Percentiles rank a stretch among this genome's conserved stretches.
Conservation (phyloP, 345 rosid species). For the Aquilaria sinensis region DNA sequence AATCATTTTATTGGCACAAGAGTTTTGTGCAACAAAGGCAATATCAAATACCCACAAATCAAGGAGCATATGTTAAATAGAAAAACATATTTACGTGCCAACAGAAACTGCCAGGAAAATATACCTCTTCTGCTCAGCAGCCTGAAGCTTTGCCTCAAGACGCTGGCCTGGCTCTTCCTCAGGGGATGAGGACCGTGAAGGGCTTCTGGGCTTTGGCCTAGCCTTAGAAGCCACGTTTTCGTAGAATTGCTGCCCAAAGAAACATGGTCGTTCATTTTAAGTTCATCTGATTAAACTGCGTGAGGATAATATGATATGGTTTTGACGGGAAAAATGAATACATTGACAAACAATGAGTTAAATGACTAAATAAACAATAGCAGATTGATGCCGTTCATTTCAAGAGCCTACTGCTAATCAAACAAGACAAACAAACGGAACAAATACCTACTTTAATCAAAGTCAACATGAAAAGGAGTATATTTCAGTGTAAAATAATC, state of each 20-base stretch:
- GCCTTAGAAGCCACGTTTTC: conserved; percentile 84
- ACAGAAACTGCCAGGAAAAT: conserved; percentile 1
- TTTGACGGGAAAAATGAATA: neutral
- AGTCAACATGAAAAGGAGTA: too few relatives aligned
- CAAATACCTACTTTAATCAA: too few relatives aligned
- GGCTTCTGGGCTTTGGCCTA: conserved; percentile 77
- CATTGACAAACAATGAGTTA: neutral
- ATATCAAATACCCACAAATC: too few relatives aligned
- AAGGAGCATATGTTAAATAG: neutral
- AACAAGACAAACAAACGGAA: too few relatives aligned
- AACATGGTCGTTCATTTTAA: neutral
- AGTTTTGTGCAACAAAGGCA: too few relatives aligned
- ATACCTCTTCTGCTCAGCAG: conserved; percentile 94
- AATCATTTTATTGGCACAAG: too few relatives aligned
- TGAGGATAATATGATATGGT: neutral
- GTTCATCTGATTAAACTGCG: neutral
- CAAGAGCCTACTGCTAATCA: too few relatives aligned
- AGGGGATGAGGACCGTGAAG: conserved; percentile 50
- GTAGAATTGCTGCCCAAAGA: conserved; percentile 65
- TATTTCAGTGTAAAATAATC: too few relatives aligned
- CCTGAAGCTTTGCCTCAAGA: conserved; percentile 92
- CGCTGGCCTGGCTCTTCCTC: conserved; percentile 92
- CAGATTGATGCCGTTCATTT: neutral
- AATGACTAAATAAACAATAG: neutral
- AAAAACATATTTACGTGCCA: neutral